Evolutionary conservation across 306 rosid species (phyloP).

Genomic region (Prosopis cineraria): DNA sequence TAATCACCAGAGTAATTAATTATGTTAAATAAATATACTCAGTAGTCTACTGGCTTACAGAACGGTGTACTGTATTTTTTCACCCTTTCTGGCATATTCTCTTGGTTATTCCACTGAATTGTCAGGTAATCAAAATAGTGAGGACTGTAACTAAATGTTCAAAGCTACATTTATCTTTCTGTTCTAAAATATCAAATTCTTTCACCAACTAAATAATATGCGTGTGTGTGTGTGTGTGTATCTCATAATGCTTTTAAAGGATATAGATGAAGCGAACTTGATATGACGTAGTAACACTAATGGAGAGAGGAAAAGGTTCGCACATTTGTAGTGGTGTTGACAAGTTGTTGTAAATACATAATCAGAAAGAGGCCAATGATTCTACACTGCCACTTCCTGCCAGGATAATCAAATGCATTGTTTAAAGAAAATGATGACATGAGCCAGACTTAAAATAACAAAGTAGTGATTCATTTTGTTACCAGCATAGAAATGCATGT

Average conservation of each 20-base stretch:
- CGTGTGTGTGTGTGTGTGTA: too few species aligned
- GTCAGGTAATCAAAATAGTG: background rate
- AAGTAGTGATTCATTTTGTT: constrained; percentile 15
- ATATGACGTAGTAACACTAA: constrained; percentile 35
- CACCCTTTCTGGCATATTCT: constrained; percentile 7
- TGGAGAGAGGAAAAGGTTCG: constrained; percentile 28
- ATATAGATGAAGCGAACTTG: constrained; percentile 30
- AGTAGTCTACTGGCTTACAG: background rate
- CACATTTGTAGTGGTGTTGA: constrained; percentile 41
- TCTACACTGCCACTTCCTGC: constrained; percentile 36
- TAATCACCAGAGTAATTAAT: constrained; percentile 28
- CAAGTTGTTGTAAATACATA: constrained; percentile 37
- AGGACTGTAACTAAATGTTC: background rate
- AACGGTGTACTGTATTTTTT: background rate
- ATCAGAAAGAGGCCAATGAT: constrained; percentile 36
- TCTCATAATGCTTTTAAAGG: constrained; percentile 9
- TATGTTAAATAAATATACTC: constrained; percentile 18
- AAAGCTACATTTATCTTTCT: background rate
- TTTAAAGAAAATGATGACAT: constrained; percentile 27
- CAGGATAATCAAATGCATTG: background rate
- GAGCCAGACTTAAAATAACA: constrained; percentile 23
- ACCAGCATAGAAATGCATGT: background rate
- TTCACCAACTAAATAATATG: background rate
- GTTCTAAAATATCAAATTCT: constrained; percentile 12
- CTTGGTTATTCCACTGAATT: constrained; percentile 2